These are phyloP conservation scores for Thalassiosira sp. DNA, from an alignment of 352 stramenopile genomes.

Conservation along the genomic window DNA sequence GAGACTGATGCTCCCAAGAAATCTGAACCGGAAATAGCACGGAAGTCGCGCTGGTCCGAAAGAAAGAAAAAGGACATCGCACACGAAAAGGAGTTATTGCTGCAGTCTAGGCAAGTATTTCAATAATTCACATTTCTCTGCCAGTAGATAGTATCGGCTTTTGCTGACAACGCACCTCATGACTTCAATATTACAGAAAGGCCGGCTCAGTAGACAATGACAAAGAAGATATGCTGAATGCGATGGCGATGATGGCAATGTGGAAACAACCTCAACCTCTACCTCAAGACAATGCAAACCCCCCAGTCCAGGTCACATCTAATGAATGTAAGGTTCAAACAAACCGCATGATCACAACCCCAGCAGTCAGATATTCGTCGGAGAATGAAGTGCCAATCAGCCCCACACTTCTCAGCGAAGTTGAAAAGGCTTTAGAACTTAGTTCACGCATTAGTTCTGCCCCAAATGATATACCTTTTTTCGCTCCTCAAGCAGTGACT, in stretches of 20 bases:
- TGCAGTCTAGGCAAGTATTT: constrained; percentile 69
- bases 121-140: background rate
- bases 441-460: constrained; percentile 59
- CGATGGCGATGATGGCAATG: constrained; percentile 52
- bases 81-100: constrained; percentile 75
- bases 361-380: constrained; percentile 55
- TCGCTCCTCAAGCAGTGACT: constrained; percentile 54
- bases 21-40: constrained; percentile 13
- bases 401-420: constrained; percentile 67
- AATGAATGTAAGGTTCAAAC: constrained; percentile 67
- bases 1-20: constrained; percentile 3
- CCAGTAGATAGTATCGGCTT: background rate
- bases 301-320: constrained; percentile 59
- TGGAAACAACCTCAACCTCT: constrained; percentile 58
- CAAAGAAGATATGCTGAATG: constrained; percentile 58
- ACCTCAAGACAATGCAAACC: constrained; percentile 51
- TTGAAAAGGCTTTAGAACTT: constrained; percentile 79
- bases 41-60: constrained; percentile 61
- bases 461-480: constrained; percentile 73
- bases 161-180: constrained; percentile 7
- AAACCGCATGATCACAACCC: constrained; percentile 54
- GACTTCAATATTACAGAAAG: constrained; percentile 55
- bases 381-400: constrained; percentile 67
- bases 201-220: constrained; percentile 62
- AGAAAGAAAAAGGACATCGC: constrained; percentile 67